These are phyloP conservation scores for Ramalina intermedia DNA, from an alignment of 495 filamentous ascomycete genomes.

Conservation along the genomic window DNA sequence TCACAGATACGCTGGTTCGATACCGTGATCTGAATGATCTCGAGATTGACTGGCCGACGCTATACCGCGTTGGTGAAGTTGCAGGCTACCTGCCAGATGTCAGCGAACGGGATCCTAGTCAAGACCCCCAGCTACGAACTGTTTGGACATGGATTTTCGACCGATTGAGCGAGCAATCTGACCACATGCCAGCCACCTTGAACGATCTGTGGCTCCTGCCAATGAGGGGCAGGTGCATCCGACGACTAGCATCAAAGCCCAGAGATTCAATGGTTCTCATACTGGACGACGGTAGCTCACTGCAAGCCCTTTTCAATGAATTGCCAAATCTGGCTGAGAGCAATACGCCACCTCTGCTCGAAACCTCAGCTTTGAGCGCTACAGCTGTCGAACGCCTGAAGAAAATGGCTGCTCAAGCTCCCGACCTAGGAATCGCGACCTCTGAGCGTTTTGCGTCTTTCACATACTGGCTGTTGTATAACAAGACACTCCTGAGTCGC, in stretches of 20 bases:
- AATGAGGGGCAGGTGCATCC: background rate
- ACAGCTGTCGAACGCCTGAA: background rate
- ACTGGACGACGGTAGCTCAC: background rate
- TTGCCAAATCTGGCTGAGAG: background rate
- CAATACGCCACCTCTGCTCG: background rate
- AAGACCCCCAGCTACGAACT: background rate
- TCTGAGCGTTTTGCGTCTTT: background rate
- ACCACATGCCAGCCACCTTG: background rate
- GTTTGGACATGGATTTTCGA: constrained; percentile 9
- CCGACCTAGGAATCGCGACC: background rate
- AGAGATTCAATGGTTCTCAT: background rate
- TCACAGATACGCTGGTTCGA: background rate
- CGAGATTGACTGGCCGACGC: constrained; percentile 1
- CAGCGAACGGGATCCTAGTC: background rate
- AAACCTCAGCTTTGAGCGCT: background rate
- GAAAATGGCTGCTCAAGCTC: no score
- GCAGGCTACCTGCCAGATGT: background rate
- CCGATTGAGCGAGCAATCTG: background rate
- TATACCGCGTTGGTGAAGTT: background rate
- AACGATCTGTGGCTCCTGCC: constrained; percentile 6
- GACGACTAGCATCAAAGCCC: background rate
- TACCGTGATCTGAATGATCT: constrained; percentile 2
- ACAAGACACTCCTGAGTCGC: background rate
- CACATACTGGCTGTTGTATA: constrained; percentile 3
- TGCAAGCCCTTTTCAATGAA: background rate